Conservation (phyloP, 2,329 filamentous ascomycete species). For the Aspergillus pseudotamarii region DNA sequence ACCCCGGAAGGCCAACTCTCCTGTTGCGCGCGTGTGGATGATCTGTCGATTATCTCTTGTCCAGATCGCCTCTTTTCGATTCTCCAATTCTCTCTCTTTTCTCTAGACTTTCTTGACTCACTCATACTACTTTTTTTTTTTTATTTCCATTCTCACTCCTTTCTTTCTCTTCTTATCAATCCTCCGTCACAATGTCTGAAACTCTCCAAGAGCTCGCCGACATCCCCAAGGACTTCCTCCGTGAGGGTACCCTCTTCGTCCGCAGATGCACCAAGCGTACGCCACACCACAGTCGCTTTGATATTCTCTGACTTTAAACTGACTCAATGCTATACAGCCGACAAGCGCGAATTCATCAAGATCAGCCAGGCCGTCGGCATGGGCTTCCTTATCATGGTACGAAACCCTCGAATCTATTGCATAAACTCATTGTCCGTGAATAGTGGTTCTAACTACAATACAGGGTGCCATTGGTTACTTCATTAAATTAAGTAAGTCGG, state of each 20-base stretch:
- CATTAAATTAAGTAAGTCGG: constrained; percentile 59
- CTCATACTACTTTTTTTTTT: background rate
- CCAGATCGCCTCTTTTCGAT: background rate
- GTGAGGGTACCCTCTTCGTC: constrained; percentile 26
- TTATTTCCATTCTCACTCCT: background rate
- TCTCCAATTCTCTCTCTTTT: background rate
- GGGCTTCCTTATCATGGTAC: constrained; percentile 60
- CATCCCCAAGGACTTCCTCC: constrained; percentile 27
- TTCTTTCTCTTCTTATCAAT: background rate
- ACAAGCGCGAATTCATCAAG: constrained; percentile 63
- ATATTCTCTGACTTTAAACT: background rate
- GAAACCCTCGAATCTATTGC: background rate
- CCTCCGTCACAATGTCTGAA: constrained; percentile 23
- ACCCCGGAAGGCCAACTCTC: constrained; percentile 22
- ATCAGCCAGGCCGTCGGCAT: constrained; percentile 63
- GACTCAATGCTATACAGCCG: constrained; percentile 44
- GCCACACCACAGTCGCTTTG: constrained; percentile 5
- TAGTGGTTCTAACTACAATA: background rate
- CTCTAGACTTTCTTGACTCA: background rate
- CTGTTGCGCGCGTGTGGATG: constrained; percentile 6
- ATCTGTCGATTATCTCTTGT: constrained; percentile 4
- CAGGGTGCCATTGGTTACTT: constrained; percentile 58
- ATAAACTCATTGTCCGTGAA: background rate
- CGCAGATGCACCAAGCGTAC: constrained; percentile 28
- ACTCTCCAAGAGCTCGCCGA: constrained; percentile 27